Conservation (phyloP, 1,284 basidiomycete genomes). For the Cutaneotrichosporon cavernicola region DNA sequence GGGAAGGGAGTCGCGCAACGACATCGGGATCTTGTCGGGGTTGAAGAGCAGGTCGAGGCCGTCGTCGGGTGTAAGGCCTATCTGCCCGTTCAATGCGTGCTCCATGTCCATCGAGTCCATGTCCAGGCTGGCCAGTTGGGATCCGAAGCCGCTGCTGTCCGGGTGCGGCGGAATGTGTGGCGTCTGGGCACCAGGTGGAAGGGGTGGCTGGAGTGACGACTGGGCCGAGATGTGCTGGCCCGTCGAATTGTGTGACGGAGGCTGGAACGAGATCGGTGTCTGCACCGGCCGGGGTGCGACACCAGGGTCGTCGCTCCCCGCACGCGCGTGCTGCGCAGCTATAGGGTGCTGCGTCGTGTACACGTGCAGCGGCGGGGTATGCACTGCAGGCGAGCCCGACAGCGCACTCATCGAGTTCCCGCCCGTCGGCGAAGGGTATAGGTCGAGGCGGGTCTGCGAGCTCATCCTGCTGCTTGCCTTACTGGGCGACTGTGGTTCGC, state of each 20-base stretch:
- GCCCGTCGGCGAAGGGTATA: not conserved
- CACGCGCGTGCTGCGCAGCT: slow-evolving; percentile 10
- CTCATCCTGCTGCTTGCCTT: slow-evolving; percentile 5
- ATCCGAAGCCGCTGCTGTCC: not conserved
- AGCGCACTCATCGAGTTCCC: not conserved
- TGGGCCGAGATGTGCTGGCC: slow-evolving; percentile 1
- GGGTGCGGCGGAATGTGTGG: slow-evolving; percentile 5
- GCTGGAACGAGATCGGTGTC: slow-evolving; percentile 3
- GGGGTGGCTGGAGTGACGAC: not conserved
- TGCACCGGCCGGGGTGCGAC: not conserved
- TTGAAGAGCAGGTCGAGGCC: slow-evolving; percentile 74
- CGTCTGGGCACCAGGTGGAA: not conserved
- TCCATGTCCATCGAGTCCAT: not conserved
- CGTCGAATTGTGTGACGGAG: slow-evolving; percentile 2
- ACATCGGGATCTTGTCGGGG: slow-evolving; percentile 60
- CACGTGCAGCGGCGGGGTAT: slow-evolving; percentile 7
- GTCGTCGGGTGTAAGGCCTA: slow-evolving; percentile 60
- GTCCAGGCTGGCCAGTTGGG: not conserved
- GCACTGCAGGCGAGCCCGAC: too few relatives aligned
- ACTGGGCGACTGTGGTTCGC: slow-evolving; percentile 8
- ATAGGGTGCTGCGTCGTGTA: slow-evolving; percentile 9
- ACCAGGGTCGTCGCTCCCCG: not conserved
- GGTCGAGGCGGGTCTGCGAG: slow-evolving; percentile 5
- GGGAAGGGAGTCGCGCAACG: slow-evolving; percentile 27
- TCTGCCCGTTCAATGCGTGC: not conserved